A percentile compares a stretch with the other conserved stretches of the same genome.
Evolutionary conservation across 179 eudicot genomes (phyloP).

Genomic region (Corrigiola litoralis): DNA sequence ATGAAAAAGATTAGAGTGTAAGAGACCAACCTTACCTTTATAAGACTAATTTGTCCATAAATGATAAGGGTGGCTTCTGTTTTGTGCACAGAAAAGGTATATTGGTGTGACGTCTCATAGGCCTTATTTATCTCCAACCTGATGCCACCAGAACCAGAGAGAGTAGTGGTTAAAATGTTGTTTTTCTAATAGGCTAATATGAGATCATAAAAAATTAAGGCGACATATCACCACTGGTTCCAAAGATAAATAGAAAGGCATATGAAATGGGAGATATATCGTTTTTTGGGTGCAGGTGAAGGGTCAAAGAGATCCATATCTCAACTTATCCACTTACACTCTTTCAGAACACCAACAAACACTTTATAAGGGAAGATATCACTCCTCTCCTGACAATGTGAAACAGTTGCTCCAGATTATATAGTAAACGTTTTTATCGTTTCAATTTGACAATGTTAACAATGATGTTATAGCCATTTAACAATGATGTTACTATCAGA

Average conservation of each 20-base stretch:
- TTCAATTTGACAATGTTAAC: slow-evolving; percentile 97
- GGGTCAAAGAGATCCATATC: slow-evolving; percentile 66
- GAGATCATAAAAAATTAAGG: not conserved
- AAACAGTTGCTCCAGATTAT: slow-evolving; percentile 86
- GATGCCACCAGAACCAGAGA: slow-evolving; percentile 10
- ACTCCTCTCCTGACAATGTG: slow-evolving; percentile 60
- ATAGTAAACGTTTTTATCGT: slow-evolving; percentile 95
- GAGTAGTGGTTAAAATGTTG: not conserved
- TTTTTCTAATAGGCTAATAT: not conserved
- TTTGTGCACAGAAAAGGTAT: too few relatives aligned
- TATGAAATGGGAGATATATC: not conserved
- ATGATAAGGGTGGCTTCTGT: too few relatives aligned
- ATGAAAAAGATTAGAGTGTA: too few relatives aligned
- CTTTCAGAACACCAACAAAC: slow-evolving; percentile 94
- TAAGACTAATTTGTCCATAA: too few relatives aligned
- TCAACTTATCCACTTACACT: slow-evolving; percentile 92
- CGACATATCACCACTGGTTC: not conserved
- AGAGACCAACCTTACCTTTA: too few relatives aligned
- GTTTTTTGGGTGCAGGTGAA: slow-evolving; percentile 71
- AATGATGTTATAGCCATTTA: slow-evolving; percentile 91
- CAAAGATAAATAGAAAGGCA: not conserved
- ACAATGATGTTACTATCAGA: slow-evolving; percentile 80
- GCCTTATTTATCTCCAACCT: slow-evolving; percentile 91
- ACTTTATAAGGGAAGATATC: slow-evolving; percentile 62
- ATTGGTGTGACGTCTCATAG: slow-evolving; percentile 79